Conservation (phyloP, 2,329 filamentous ascomycete species). For the Didymellaceae sp. region DNA sequence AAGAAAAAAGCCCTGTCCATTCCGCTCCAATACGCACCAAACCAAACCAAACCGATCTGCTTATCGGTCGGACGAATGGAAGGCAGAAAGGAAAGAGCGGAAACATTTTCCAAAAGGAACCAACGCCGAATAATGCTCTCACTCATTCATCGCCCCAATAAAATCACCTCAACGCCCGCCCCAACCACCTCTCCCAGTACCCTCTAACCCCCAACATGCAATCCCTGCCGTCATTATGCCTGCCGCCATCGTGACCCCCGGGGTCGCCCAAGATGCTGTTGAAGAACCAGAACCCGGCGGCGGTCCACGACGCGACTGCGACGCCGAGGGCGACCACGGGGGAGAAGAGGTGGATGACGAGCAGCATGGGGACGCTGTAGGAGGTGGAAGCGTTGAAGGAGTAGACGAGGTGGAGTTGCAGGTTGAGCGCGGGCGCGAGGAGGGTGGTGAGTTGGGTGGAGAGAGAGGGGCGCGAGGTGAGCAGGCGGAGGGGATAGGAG, state of each 20-base stretch:
- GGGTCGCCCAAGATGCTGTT: conserved; percentile 67
- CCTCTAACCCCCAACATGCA: conserved; percentile 64
- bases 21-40: too few relatives aligned
- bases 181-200: conserved; percentile 68
- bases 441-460: conserved; percentile 59
- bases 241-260: conserved; percentile 59
- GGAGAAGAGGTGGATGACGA: conserved; percentile 61
- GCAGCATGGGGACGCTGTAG: conserved; percentile 52
- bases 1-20: too few relatives aligned
- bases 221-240: conserved; percentile 65
- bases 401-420: conserved; percentile 58
- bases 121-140: too few relatives aligned
- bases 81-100: too few relatives aligned
- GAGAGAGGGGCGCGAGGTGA: conserved; percentile 56
- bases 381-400: conserved; percentile 49
- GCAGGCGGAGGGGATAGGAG: conserved; percentile 62
- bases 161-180: conserved; percentile 42
- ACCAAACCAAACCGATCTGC: too few relatives aligned
- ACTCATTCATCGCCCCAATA: background rate
- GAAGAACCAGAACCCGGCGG: conserved; percentile 68
- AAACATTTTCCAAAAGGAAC: too few relatives aligned
- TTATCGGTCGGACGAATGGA: too few relatives aligned
- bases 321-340: conserved; percentile 64
- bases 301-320: conserved; percentile 63
- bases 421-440: conserved; percentile 61